Evolutionary conservation across 495 filamentous ascomycete genomes (phyloP).

Genomic region (Pseudomonodictys pantanalensis): DNA sequence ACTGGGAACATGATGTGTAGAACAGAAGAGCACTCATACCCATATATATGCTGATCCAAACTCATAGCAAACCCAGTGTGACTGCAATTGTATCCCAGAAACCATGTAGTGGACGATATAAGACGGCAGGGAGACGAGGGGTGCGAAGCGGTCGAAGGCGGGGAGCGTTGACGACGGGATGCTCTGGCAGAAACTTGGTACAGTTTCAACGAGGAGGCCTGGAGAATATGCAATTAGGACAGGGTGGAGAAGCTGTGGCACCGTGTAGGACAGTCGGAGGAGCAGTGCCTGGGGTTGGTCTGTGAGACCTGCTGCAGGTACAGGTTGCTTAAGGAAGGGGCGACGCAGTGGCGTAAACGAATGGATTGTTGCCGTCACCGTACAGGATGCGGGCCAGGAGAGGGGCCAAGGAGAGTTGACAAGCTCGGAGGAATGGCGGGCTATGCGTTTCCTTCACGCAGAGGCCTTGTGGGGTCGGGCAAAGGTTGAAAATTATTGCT

Average conservation of each 20-base stretch:
- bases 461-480: slow-evolving; percentile 4
- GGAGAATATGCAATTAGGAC: slow-evolving; percentile 6
- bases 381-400: no score
- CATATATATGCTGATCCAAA: slow-evolving; percentile 39
- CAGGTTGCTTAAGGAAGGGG: slow-evolving; percentile 17
- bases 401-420: no score
- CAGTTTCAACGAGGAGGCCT: slow-evolving; percentile 1
- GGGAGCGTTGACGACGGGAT: neutral
- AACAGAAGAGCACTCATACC: slow-evolving; percentile 30
- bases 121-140: neutral
- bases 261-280: slow-evolving; percentile 23
- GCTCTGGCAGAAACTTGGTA: slow-evolving; percentile 12
- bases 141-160: neutral
- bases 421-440: slow-evolving; percentile 4
- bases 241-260: slow-evolving; percentile 27
- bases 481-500: slow-evolving; percentile 14
- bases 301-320: slow-evolving; percentile 36
- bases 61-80: slow-evolving; percentile 34
- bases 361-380: no score
- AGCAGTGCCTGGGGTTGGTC: slow-evolving; percentile 17
- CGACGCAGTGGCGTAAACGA: slow-evolving; percentile 1
- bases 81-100: slow-evolving; percentile 14
- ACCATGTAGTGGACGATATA: slow-evolving; percentile 19
- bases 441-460: slow-evolving; percentile 7
- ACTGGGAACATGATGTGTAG: slow-evolving; percentile 4